phyloP scores from a whole-genome alignment of 306 rosid genomes.

The Vicia faba region DNA sequence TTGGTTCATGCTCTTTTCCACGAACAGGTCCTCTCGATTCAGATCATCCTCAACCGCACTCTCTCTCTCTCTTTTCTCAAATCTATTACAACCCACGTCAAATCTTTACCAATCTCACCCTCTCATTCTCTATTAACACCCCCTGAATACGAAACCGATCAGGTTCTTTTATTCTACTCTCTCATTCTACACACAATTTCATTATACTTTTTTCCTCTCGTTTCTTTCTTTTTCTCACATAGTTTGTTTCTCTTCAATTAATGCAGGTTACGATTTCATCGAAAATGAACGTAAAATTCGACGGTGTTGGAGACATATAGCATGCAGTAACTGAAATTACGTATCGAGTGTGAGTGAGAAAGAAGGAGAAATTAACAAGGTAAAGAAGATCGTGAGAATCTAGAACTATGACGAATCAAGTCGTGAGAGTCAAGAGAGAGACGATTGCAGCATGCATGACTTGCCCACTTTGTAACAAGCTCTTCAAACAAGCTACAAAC shows the following conservation, averaged over 20 bases:
- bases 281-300: conserved; percentile 66
- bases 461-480: conserved; percentile 78
- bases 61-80: conserved; percentile 13
- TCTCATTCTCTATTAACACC: conserved; percentile 53
- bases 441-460: conserved; percentile 88
- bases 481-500: conserved; percentile 86
- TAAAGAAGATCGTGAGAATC: background rate
- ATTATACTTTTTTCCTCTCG: background rate
- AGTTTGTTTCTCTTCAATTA: conserved; percentile 23
- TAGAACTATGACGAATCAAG: conserved; percentile 73
- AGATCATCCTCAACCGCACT: conserved; percentile 53
- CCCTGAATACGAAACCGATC: conserved; percentile 38
- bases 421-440: conserved; percentile 63
- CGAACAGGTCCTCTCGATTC: conserved; percentile 59
- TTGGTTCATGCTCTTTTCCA: conserved; percentile 72
- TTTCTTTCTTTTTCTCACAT: conserved; percentile 32
- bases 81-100: conserved; percentile 71
- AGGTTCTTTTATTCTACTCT: conserved; percentile 7
- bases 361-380: too few species aligned
- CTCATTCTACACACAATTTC: background rate
- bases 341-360: background rate
- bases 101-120: conserved; percentile 54
- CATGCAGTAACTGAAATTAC: conserved; percentile 58
- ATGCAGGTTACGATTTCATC: conserved; percentile 46
- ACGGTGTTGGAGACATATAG: conserved; percentile 17